Evolutionary conservation across 2,329 filamentous ascomycete species (phyloP).

Genomic region (Incumbomyces lentus): DNA sequence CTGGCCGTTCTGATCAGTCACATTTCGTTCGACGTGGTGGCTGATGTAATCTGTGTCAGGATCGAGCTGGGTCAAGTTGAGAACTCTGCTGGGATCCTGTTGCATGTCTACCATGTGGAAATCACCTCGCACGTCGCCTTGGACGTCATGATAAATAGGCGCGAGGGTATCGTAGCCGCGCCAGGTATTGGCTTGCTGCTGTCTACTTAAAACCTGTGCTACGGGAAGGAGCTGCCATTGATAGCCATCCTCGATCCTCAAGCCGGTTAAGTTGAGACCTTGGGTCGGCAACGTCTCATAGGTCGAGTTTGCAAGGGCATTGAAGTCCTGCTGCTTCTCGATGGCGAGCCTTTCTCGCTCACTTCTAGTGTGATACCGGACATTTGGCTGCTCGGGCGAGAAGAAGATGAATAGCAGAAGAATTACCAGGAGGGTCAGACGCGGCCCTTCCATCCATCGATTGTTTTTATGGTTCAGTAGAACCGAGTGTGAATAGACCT

Average conservation of each 20-base stretch:
- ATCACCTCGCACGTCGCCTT: constrained; percentile 63
- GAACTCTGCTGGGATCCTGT: constrained; percentile 38
- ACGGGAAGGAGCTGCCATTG: constrained; percentile 60
- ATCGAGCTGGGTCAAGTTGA: constrained; percentile 56
- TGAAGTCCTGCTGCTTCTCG: constrained; percentile 36
- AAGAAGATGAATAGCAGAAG: constrained; percentile 45
- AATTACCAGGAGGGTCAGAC: constrained; percentile 39
- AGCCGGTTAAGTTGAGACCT: constrained; percentile 62
- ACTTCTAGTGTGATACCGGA: constrained; percentile 10
- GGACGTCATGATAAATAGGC: constrained; percentile 66
- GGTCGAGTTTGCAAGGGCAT: constrained; percentile 28
- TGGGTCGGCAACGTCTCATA: constrained; percentile 43
- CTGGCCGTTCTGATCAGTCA: constrained; percentile 62
- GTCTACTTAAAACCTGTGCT: constrained; percentile 27
- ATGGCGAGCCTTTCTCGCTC: constrained; percentile 20
- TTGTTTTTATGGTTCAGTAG: too few species aligned
- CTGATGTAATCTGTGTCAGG: constrained; percentile 58
- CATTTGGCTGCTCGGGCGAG: constrained; percentile 31
- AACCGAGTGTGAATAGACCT: too few species aligned
- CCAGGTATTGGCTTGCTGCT: constrained; percentile 41
- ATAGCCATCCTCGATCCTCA: constrained; percentile 62
- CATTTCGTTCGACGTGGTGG: constrained; percentile 63
- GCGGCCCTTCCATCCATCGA: constrained; percentile 25
- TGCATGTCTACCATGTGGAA: constrained; percentile 55
- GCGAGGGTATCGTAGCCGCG: constrained; percentile 33